Base-by-base conservation (phyloP, 306 rosid genomes). In the Hippophae gyantsensis region DNA sequence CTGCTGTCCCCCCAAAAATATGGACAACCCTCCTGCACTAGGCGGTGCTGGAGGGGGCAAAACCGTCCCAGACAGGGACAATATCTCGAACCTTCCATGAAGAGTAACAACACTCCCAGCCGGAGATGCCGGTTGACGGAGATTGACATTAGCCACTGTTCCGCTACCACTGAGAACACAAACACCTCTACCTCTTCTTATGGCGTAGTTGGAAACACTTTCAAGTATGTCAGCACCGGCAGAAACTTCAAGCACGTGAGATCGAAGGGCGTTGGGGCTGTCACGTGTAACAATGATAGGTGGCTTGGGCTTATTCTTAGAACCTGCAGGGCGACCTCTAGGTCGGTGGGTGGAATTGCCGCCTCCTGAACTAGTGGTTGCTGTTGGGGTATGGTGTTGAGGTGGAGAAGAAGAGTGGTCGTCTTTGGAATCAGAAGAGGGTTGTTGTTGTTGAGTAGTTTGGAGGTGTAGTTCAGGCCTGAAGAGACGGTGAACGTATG, bases 41-140 rank as follows among this genome's bases (percentile, higher is more conserved):
- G 82, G 79, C 0, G 82, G 82, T 3, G 82, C 82, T 7, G 82
- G 82, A 18, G 82, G 82, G 5, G 82, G 82, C 38, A 78, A 76
- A 65, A 74, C 82, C 1, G 82, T 78, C 51, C 82, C 82, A 0
- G 79, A 42, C 5, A 78, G 73, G 10, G 82, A 66, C 0, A 78
- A 74, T 48, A 78, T 69, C 65, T 78, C 79, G 74, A 78, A 78
- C 46, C 82, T 64, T 12, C 82, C 82, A 50, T 66, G 79, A 40
- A 78, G 76, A 13, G 82, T 65, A 1, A 78, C 67, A 26, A 72
- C 78, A 26, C 65, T 57, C 27, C 77, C 74, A 1, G 62, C 58
- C 1, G 76, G 69, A 25, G 69, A 44, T 7, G 66, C 70, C 9
- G 79, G 76, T 53, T 73, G 79, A 18, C 79, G 73, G 41, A 78